Conservation (phyloP, 1,139 yeast genomes). For the Blastobotrys malaysiensis region DNA sequence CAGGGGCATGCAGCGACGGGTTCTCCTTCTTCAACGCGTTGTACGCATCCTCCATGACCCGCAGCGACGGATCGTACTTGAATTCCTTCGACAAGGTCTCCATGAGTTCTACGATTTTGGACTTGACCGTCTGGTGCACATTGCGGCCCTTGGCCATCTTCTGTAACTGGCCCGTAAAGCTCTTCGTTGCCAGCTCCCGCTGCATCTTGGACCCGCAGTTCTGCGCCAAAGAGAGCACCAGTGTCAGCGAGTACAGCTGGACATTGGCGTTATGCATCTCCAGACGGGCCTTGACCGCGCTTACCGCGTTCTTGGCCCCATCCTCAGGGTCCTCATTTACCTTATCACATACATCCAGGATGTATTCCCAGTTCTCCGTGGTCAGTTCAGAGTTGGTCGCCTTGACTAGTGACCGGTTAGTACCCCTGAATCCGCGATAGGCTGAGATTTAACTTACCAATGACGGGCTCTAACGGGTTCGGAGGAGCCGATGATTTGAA, state of each 20-base stretch:
- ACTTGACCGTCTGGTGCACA: constrained; percentile 65
- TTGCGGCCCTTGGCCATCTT: constrained; percentile 50
- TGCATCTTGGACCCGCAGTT: constrained; percentile 89
- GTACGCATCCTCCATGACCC: constrained; percentile 60
- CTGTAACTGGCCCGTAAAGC: constrained; percentile 55
- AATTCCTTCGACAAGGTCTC: constrained; percentile 56
- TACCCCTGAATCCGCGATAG: neutral
- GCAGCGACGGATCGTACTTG: constrained; percentile 66
- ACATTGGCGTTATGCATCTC: constrained; percentile 71
- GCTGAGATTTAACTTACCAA: constrained; percentile 5
- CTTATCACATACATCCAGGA: constrained; percentile 76
- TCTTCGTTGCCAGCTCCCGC: constrained; percentile 70
- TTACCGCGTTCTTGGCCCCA: constrained; percentile 50
- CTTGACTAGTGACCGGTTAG: constrained; percentile 30
- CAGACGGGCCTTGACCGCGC: constrained; percentile 48
- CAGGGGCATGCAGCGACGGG: constrained; percentile 41
- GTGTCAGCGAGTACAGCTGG: constrained; percentile 63
- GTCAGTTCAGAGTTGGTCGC: constrained; percentile 88
- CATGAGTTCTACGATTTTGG: constrained; percentile 60
- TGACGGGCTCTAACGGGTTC: constrained; percentile 21
- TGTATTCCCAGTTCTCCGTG: constrained; percentile 78
- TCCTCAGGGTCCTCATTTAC: constrained; percentile 70
- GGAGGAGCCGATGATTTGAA: constrained; percentile 26
- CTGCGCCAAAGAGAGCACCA: constrained; percentile 75
- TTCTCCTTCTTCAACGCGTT: constrained; percentile 28